These are phyloP conservation scores for Evernia prunastri DNA, from an alignment of 495 filamentous ascomycete genomes.

Conservation along the genomic window DNA sequence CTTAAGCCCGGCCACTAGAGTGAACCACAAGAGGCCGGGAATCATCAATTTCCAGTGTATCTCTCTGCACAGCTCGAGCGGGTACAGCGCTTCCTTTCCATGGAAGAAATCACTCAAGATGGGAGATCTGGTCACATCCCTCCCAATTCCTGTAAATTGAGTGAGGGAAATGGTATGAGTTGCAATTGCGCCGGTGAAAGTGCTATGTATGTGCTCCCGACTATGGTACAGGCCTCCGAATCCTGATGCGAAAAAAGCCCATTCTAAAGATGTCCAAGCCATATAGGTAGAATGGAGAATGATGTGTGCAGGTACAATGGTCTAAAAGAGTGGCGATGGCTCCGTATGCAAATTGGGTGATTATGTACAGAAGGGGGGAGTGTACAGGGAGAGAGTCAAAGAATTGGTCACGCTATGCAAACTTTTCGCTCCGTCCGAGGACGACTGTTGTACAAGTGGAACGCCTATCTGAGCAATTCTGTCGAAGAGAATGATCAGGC, in stretches of 20 bases:
- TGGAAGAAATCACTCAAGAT: no score
- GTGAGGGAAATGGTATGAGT: not conserved
- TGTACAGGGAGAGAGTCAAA: not conserved
- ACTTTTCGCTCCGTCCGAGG: not conserved
- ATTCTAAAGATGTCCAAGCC: not conserved
- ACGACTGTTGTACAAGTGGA: not conserved
- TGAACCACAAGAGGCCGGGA: no score
- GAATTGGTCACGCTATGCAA: constrained; percentile 4
- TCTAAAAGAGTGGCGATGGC: not conserved
- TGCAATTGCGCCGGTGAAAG: not conserved
- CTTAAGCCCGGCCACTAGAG: no score
- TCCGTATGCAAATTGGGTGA: not conserved
- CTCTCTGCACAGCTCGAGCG: not conserved
- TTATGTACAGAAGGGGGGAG: constrained; percentile 4
- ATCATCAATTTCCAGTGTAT: no score
- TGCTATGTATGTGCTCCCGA: constrained; percentile 6
- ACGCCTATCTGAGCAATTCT: not conserved
- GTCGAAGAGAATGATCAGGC: not conserved
- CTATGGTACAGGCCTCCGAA: constrained; percentile 17
- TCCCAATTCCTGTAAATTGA: not conserved
- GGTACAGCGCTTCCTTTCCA: not conserved
- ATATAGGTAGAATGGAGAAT: not conserved
- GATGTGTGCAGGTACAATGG: not conserved
- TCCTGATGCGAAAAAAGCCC: constrained; percentile 7
- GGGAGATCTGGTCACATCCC: not conserved